Evolutionary conservation across 257 asterid species (phyloP).

Genomic region (Solanum chaucha): DNA sequence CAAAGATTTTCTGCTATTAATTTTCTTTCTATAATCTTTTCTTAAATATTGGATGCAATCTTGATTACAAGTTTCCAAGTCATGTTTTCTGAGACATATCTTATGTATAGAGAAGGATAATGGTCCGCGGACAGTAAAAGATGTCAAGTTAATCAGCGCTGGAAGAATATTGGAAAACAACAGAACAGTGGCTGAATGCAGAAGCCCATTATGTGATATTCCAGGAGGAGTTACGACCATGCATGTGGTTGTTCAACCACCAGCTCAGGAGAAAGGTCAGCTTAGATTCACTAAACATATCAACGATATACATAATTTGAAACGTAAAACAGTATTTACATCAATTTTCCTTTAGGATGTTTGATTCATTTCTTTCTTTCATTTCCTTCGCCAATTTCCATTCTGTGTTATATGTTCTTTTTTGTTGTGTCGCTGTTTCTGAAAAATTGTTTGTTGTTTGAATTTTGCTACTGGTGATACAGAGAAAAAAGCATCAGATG

Average conservation of each 20-base stretch:
- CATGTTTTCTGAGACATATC: background rate
- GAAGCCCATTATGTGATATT: constrained; percentile 61
- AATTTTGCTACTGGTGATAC: constrained; percentile 9
- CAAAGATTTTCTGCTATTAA: background rate
- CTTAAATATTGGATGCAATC: background rate
- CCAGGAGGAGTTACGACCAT: constrained; percentile 83
- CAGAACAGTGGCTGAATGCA: constrained; percentile 67
- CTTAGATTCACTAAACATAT: background rate
- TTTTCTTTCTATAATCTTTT: background rate
- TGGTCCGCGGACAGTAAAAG: constrained; percentile 63
- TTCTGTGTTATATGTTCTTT: background rate
- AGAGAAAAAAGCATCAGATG: constrained; percentile 41
- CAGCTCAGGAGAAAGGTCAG: constrained; percentile 50
- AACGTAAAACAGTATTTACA: background rate
- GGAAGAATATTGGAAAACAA: constrained; percentile 84
- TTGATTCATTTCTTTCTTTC: background rate
- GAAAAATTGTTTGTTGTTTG: background rate
- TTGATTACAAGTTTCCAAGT: background rate
- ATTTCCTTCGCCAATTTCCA: background rate
- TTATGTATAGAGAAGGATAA: constrained; percentile 51
- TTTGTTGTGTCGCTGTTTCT: background rate
- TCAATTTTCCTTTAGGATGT: background rate
- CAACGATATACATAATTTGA: background rate
- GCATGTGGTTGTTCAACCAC: constrained; percentile 83
- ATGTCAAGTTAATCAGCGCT: constrained; percentile 68